Conservation (phyloP, 2,329 filamentous ascomycete species). For the Ceratocystis ficicola region DNA sequence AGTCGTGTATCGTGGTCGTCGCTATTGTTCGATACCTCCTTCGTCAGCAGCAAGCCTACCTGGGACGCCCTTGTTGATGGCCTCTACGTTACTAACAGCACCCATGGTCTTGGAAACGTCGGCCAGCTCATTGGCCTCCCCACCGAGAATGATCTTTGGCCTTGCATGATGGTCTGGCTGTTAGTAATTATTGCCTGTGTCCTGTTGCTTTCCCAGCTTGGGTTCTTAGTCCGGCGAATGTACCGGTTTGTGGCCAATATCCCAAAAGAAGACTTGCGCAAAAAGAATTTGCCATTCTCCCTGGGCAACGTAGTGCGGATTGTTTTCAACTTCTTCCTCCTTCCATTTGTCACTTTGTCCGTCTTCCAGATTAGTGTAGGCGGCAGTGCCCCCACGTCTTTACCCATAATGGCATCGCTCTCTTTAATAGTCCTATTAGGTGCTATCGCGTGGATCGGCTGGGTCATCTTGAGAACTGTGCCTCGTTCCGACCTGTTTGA, state of each 20-base stretch:
- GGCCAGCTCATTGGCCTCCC: slow-evolving; percentile 75
- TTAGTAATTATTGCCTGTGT: slow-evolving; percentile 60
- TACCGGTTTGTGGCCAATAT: slow-evolving; percentile 58
- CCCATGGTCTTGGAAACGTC: slow-evolving; percentile 66
- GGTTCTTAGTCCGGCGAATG: slow-evolving; percentile 65
- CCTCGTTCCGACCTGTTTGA: slow-evolving; percentile 85
- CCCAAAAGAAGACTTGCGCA: slow-evolving; percentile 72
- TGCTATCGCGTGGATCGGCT: slow-evolving; percentile 67
- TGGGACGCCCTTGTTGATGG: slow-evolving; percentile 64
- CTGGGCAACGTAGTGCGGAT: slow-evolving; percentile 69
- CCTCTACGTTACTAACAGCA: slow-evolving; percentile 68
- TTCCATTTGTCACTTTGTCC: slow-evolving; percentile 76
- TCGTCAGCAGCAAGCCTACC: slow-evolving; percentile 56
- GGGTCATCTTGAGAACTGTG: slow-evolving; percentile 65
- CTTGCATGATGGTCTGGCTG: slow-evolving; percentile 85
- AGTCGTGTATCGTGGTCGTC: slow-evolving; percentile 81
- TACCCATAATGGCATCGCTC: slow-evolving; percentile 62
- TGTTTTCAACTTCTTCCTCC: slow-evolving; percentile 81
- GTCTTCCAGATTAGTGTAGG: slow-evolving; percentile 84
- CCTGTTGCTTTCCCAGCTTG: slow-evolving; percentile 59
- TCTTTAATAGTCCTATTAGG: slow-evolving; percentile 60
- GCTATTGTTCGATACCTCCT: slow-evolving; percentile 86
- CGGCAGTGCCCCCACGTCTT: slow-evolving; percentile 51
- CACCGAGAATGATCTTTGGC: slow-evolving; percentile 70
- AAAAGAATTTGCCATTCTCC: slow-evolving; percentile 85